phyloP scores from a whole-genome alignment of 495 filamentous ascomycete species.

The Neurospora sp. region DNA sequence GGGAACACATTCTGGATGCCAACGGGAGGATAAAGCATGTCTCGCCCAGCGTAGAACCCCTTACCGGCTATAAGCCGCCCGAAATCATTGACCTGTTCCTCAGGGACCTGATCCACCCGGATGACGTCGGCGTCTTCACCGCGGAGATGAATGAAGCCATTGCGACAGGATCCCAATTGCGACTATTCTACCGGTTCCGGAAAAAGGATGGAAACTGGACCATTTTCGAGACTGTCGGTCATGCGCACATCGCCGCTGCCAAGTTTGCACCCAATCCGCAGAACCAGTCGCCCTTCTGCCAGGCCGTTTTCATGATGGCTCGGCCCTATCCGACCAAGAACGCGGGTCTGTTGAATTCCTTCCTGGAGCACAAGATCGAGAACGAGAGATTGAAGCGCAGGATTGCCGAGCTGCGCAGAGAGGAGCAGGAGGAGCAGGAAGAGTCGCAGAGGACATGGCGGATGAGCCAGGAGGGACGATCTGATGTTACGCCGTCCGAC shows the following conservation, averaged over 20 bases:
- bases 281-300: slow-evolving; percentile 59
- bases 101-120: slow-evolving; percentile 72
- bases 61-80: slow-evolving; percentile 64
- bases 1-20: slow-evolving; percentile 76
- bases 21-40: slow-evolving; percentile 76
- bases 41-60: slow-evolving; percentile 64
- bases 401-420: slow-evolving; percentile 73
- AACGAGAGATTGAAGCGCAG: slow-evolving; percentile 79
- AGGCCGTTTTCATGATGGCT: slow-evolving; percentile 89
- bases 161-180: slow-evolving; percentile 63
- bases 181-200: slow-evolving; percentile 83
- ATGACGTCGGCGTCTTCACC: slow-evolving; percentile 77
- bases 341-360: slow-evolving; percentile 76
- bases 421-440: slow-evolving; percentile 71
- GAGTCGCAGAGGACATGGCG: slow-evolving; percentile 41
- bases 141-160: slow-evolving; percentile 89
- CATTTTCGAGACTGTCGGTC: slow-evolving; percentile 84
- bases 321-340: slow-evolving; percentile 87
- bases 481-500: slow-evolving; percentile 46
- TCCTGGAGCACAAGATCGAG: slow-evolving; percentile 95
- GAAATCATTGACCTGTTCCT: slow-evolving; percentile 68
- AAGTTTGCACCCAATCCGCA: slow-evolving; percentile 50
- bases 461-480: slow-evolving; percentile 42
- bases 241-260: slow-evolving; percentile 77
- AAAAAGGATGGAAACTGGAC: slow-evolving; percentile 63